Evolutionary conservation across 2,329 filamentous ascomycete species (phyloP).

Genomic region (Trichoderma sp.): DNA sequence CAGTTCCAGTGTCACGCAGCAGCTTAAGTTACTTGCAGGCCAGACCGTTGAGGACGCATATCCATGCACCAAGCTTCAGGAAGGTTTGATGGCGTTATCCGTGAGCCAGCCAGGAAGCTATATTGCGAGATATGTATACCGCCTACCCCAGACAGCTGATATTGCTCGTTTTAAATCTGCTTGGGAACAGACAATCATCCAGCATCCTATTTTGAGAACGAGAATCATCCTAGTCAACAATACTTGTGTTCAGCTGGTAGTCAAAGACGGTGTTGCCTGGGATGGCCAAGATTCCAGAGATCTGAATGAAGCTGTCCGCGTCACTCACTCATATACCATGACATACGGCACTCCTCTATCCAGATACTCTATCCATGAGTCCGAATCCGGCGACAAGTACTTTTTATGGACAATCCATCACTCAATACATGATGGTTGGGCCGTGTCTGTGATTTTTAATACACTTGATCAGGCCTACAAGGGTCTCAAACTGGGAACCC

Average conservation of each 20-base stretch:
- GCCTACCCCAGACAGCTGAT: slow-evolving; percentile 24
- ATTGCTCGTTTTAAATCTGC: slow-evolving; percentile 29
- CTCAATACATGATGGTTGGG: slow-evolving; percentile 27
- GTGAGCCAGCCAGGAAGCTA: slow-evolving; percentile 34
- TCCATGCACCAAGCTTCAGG: slow-evolving; percentile 40
- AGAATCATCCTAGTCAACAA: slow-evolving; percentile 15
- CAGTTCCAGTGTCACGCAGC: neutral
- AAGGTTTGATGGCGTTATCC: slow-evolving; percentile 38
- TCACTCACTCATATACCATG: neutral
- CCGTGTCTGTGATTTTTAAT: slow-evolving; percentile 6
- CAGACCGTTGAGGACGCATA: slow-evolving; percentile 33
- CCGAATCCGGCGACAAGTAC: neutral
- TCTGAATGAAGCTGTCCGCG: neutral
- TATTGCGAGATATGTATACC: slow-evolving; percentile 30
- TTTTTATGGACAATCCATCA: slow-evolving; percentile 27
- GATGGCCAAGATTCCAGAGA: neutral
- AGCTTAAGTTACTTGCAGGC: neutral
- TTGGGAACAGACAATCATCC: slow-evolving; percentile 24
- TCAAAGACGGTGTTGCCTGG: neutral
- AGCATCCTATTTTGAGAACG: slow-evolving; percentile 18
- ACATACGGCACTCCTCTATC: slow-evolving; percentile 9
- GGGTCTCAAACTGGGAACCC: neutral
- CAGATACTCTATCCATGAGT: slow-evolving; percentile 8
- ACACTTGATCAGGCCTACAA: slow-evolving; percentile 17
- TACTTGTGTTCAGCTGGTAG: slow-evolving; percentile 19